Evolutionary conservation across 345 rosid species (phyloP).

Genomic region (Lepidium aucheri): DNA sequence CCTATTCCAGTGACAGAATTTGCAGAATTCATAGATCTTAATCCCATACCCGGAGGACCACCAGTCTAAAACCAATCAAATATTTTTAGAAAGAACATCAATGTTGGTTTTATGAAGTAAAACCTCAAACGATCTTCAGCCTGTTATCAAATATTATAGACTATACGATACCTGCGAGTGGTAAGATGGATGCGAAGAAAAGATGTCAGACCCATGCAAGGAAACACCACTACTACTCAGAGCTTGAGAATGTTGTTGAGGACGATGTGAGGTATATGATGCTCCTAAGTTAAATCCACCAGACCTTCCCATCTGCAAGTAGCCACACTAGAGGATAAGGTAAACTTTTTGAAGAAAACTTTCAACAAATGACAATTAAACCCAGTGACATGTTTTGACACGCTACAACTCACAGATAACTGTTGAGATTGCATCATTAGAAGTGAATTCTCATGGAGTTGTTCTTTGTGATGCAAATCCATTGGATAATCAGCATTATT

Average conservation of each 20-base stretch:
- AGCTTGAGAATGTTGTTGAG: conserved; percentile 71
- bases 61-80: conserved; percentile 46
- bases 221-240: conserved; percentile 67
- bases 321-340: conserved; percentile 6
- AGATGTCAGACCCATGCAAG: conserved; percentile 68
- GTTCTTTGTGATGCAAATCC: conserved; percentile 92
- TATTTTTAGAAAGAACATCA: not conserved
- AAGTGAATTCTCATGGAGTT: conserved; percentile 75
- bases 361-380: not conserved
- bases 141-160: conserved; percentile 9
- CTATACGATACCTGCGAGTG: conserved; percentile 69
- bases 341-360: not conserved
- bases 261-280: conserved; percentile 64
- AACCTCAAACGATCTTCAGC: not conserved
- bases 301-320: conserved; percentile 80
- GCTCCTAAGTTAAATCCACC: conserved; percentile 77
- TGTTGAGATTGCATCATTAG: conserved; percentile 96
- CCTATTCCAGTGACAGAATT: conserved; percentile 55
- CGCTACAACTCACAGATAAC: conserved; percentile 57
- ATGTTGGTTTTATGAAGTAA: not conserved
- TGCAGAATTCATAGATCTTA: conserved; percentile 77
- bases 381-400: not conserved
- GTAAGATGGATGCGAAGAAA: conserved; percentile 68
- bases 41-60: conserved; percentile 74
- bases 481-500: conserved; percentile 76